Evolutionary conservation across 139 green algal species (phyloP).

Genomic region (Tetraselmis striata): DNA sequence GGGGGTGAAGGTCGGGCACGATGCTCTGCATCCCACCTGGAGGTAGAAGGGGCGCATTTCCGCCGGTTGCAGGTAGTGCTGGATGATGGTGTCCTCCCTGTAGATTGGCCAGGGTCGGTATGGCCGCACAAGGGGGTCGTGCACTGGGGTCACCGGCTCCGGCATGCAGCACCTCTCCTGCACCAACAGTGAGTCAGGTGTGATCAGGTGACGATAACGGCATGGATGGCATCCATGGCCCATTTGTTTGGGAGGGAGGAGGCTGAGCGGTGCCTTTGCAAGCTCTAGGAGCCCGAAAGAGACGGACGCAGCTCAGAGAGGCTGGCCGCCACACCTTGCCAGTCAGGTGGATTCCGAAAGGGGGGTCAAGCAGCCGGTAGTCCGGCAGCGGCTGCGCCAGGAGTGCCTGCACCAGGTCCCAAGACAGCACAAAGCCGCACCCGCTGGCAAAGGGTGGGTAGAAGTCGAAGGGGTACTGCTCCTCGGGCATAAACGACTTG

Average conservation of each 20-base stretch:
- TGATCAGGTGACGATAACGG: too few relatives aligned
- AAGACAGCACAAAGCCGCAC: constrained; percentile 53
- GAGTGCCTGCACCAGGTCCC: constrained; percentile 44
- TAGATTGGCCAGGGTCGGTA: constrained; percentile 54
- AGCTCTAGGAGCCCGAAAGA: too few relatives aligned
- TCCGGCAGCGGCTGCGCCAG: constrained; percentile 40
- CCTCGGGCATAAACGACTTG: constrained; percentile 52
- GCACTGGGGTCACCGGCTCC: constrained; percentile 38
- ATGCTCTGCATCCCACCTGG: constrained; percentile 26
- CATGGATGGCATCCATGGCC: constrained; percentile 26
- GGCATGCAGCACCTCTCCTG: neutral
- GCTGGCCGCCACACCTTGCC: constrained; percentile 14
- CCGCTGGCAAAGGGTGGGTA: constrained; percentile 58
- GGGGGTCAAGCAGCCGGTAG: constrained; percentile 55
- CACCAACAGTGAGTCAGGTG: too few relatives aligned
- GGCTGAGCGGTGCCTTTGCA: too few relatives aligned
- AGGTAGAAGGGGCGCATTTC: constrained; percentile 31
- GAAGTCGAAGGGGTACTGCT: constrained; percentile 51
- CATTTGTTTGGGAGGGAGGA: constrained; percentile 17
- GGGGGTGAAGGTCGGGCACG: neutral
- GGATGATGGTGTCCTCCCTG: constrained; percentile 32
- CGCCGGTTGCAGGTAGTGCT: constrained; percentile 45
- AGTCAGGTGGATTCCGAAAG: constrained; percentile 61
- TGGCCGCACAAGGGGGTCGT: constrained; percentile 47
- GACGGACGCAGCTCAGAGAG: too few relatives aligned